Evolutionary conservation across 2,329 filamentous ascomycete species (phyloP).

Genomic region (Sporothrix brasiliensis): DNA sequence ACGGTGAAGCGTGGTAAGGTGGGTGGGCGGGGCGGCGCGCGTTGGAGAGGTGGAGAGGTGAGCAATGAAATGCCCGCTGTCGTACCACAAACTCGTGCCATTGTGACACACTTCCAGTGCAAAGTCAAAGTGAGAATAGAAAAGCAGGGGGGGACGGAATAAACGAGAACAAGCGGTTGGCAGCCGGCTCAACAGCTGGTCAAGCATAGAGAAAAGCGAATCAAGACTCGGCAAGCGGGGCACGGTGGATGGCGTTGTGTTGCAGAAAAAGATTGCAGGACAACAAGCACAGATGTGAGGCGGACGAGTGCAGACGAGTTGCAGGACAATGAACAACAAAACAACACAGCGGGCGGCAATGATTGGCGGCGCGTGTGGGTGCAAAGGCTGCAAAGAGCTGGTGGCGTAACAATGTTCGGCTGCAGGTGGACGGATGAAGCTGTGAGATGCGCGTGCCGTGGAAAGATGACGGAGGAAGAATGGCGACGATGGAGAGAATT

Average conservation of each 20-base stretch:
- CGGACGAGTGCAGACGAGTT: slow-evolving; percentile 7
- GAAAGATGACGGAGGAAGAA: neutral
- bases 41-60: slow-evolving; percentile 10
- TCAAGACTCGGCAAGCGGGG: slow-evolving; percentile 20
- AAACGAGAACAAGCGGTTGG: neutral
- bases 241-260: slow-evolving; percentile 23
- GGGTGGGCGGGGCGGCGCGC: neutral
- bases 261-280: slow-evolving; percentile 30
- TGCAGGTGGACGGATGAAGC: slow-evolving; percentile 29
- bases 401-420: slow-evolving; percentile 12
- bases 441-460: slow-evolving; percentile 22
- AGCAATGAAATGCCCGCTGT: slow-evolving; percentile 2
- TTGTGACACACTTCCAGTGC: neutral
- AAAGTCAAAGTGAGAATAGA: neutral
- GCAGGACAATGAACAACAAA: slow-evolving; percentile 19
- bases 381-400: neutral
- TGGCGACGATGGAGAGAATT: neutral
- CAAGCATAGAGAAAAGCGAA: slow-evolving; percentile 14
- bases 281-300: slow-evolving; percentile 24
- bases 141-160: neutral
- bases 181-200: neutral
- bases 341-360: slow-evolving; percentile 3
- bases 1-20: slow-evolving; percentile 12
- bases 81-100: neutral
- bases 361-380: slow-evolving; percentile 25